Evolutionary conservation across 2,329 filamentous ascomycete species (phyloP).

Genomic region (Curvularia sp.): DNA sequence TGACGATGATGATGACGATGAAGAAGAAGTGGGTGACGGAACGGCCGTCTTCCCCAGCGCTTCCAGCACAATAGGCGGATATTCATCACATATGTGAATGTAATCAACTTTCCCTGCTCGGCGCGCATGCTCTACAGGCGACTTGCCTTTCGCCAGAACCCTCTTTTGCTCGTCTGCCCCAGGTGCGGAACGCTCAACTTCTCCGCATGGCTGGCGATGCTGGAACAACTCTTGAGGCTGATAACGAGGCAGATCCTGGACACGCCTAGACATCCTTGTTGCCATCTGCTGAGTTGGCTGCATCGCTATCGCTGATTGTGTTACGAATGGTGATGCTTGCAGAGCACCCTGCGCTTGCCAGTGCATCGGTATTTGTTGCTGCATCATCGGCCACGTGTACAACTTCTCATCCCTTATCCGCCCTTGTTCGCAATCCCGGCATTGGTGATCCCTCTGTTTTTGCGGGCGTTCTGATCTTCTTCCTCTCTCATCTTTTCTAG

Average conservation of each 20-base stretch:
- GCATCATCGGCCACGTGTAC: slow-evolving; percentile 1
- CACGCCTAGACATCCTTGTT: slow-evolving; percentile 3
- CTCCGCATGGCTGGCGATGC: slow-evolving; percentile 1
- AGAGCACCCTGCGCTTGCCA: slow-evolving; percentile 8
- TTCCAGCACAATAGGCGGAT: slow-evolving; percentile 28
- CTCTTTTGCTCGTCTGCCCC: slow-evolving; percentile 5
- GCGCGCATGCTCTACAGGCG: not conserved
- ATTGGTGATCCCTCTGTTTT: slow-evolving; percentile 3
- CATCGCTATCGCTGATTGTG: not conserved
- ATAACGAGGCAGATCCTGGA: slow-evolving; percentile 8
- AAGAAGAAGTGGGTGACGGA: not conserved
- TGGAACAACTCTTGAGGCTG: slow-evolving; percentile 5
- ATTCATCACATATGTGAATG: slow-evolving; percentile 33
- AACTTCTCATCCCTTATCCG: not conserved
- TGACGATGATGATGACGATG: not conserved
- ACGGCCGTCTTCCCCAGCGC: slow-evolving; percentile 15
- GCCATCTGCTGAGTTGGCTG: not conserved
- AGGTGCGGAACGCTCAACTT: slow-evolving; percentile 1
- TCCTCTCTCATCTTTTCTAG: slow-evolving; percentile 10
- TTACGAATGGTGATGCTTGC: not conserved
- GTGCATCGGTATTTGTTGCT: not conserved
- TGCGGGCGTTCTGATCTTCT: slow-evolving; percentile 2
- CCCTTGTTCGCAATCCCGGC: not conserved
- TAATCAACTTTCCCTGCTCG: slow-evolving; percentile 23
- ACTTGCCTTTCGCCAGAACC: not conserved